These are phyloP conservation scores for Oryza brachyantha DNA, from an alignment of 176 grass and related monocot species.

Conservation along the genomic window DNA sequence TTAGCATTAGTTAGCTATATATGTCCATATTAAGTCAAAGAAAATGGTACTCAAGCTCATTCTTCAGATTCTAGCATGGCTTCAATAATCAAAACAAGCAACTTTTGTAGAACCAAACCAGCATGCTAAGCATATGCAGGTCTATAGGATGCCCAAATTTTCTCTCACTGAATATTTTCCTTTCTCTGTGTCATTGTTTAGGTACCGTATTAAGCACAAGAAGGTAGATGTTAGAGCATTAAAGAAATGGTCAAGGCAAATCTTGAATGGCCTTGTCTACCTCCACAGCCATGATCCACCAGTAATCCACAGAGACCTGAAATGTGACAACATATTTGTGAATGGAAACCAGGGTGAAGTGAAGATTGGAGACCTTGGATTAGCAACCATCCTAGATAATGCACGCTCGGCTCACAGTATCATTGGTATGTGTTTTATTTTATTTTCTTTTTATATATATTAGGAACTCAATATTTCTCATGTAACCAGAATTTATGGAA, in stretches of 20 bases:
- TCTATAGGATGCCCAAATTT: neutral
- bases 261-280: constrained; percentile 72
- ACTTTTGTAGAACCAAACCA: neutral
- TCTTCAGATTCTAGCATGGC: neutral
- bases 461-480: constrained; percentile 7
- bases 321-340: constrained; percentile 83
- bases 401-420: constrained; percentile 75
- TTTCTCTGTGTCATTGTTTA: constrained; percentile 12
- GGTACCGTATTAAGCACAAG: constrained; percentile 78
- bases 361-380: constrained; percentile 81
- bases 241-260: constrained; percentile 87
- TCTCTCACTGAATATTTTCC: constrained; percentile 14
- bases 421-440: constrained; percentile 48
- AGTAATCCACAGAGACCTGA: constrained; percentile 72
- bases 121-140: neutral
- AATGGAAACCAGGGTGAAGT: constrained; percentile 84
- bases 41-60: neutral
- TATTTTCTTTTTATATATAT: neutral
- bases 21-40: neutral
- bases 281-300: constrained; percentile 82
- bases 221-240: constrained; percentile 74
- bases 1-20: neutral
- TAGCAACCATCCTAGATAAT: constrained; percentile 69
- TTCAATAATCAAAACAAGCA: neutral
- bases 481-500: constrained; percentile 73